Conservation (phyloP, 805 yeast species). For the Vanderwaltozyma yarrowii region DNA sequence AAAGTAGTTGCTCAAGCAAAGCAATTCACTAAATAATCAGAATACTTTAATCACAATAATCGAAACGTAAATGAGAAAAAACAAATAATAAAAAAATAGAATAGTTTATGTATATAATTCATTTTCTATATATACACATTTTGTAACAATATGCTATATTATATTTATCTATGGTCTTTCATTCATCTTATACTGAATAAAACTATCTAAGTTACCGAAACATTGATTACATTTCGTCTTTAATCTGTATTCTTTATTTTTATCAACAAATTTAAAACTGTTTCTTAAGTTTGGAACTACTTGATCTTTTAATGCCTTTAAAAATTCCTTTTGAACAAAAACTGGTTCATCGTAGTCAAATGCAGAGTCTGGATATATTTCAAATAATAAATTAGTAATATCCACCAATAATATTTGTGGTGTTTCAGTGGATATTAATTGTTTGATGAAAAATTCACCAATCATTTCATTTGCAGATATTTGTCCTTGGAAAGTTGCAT, state of each 20-base stretch:
- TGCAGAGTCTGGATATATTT: constrained; percentile 65
- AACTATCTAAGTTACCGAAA: constrained; percentile 55
- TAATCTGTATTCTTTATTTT: constrained; percentile 45
- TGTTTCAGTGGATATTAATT: constrained; percentile 17
- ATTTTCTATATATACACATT: not conserved
- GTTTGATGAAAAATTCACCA: constrained; percentile 35
- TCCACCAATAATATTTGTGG: constrained; percentile 42
- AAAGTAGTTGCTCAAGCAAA: constrained; percentile 75
- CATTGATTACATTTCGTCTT: constrained; percentile 61
- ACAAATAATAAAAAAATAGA: too few relatives aligned
- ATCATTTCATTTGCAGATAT: constrained; percentile 36
- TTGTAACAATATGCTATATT: not conserved
- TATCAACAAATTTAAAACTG: constrained; percentile 54
- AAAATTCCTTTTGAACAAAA: constrained; percentile 46
- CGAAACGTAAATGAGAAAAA: too few relatives aligned
- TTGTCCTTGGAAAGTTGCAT: constrained; percentile 39
- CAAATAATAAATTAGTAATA: constrained; percentile 57
- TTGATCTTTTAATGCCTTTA: constrained; percentile 31
- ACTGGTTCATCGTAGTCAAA: constrained; percentile 59
- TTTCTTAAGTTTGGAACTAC: constrained; percentile 40
- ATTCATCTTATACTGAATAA: constrained; percentile 60
- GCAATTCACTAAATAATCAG: constrained; percentile 41
- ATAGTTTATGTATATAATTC: not conserved
- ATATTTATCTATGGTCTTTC: constrained; percentile 26
- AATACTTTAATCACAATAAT: too few relatives aligned